Base-by-base conservation (phyloP, 2,329 filamentous ascomycete species). In the Emergomyces orientalis region DNA sequence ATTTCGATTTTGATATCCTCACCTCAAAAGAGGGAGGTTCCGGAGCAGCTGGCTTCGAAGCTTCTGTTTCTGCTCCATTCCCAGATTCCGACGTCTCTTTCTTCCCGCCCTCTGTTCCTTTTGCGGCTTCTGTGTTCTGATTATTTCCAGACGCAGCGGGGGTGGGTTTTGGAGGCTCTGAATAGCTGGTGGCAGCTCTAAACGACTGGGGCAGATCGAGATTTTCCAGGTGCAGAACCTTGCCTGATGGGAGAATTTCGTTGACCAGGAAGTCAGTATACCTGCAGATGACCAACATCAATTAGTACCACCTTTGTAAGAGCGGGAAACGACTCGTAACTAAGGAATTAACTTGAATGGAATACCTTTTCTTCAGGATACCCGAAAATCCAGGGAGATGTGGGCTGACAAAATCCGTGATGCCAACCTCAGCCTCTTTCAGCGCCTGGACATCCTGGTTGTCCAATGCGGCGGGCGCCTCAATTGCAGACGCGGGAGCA, bases 191-290 rank as follows among this genome's bases (percentile, higher is more conserved):
- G 30, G 55, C 62, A 41, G 59, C 52, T 61, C 65, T 66, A 14
- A 68, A 56, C 9, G 63, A 55, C 34, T 60, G 39, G 54, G 75
- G 74, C 8, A 70, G 70, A 22, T 69, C 68, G 19, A 82, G 74
- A 61, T 80, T 82, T 63, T 75, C 80, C 58, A 97, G 79, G 74
- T 93, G 90, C 60, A 94, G 74, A 17, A 96, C 89, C 61, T 86
- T 77, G 19, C 91, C 91, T 70, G 88, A 84, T 37, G 87, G 86
- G 25, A 84, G 79, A 65, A 97, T 93, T 75, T 97, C 92, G 71
- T 96, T 92, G 69, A 97, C 92, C 68, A 94, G 80, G 70, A 97
- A 97, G 74, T 97, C 92, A 3, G 91, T 93, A 75, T 92, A 97
- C 67, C 90, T 85, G 62, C 25, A 58, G n/a, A n/a, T 3, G 19